Evolutionary conservation across 805 yeast species (phyloP).

Genomic region (Candida hungchunana): DNA sequence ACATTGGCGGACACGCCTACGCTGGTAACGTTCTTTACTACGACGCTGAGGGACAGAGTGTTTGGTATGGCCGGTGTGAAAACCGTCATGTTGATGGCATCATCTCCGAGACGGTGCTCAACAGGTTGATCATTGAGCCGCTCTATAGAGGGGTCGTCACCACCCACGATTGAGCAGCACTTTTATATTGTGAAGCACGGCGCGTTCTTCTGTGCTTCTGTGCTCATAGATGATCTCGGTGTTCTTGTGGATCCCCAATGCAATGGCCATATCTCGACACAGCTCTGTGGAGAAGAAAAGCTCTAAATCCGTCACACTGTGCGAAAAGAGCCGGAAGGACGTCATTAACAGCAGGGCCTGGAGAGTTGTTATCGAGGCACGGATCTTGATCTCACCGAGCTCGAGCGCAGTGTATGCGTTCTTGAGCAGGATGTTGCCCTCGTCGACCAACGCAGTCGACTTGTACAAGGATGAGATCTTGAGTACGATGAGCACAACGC

Average conservation of each 20-base stretch:
- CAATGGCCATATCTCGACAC: conserved; percentile 21
- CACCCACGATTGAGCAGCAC: conserved; percentile 15
- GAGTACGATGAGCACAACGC: conserved; percentile 13
- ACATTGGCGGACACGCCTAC: conserved; percentile 80
- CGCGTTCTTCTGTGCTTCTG: conserved; percentile 15
- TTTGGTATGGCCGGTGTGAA: conserved; percentile 77
- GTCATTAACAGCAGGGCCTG: conserved; percentile 18
- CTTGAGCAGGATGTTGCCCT: conserved; percentile 8
- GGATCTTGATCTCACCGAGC: conserved; percentile 18
- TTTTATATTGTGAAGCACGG: conserved; percentile 18
- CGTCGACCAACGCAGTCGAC: conserved; percentile 10
- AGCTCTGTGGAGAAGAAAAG: conserved; percentile 17
- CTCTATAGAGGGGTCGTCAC: conserved; percentile 47
- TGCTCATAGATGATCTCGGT: conserved; percentile 21
- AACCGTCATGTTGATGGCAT: conserved; percentile 67
- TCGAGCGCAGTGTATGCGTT: conserved; percentile 19
- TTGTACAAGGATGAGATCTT: conserved; percentile 19
- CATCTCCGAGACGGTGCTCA: conserved; percentile 47
- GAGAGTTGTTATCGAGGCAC: conserved; percentile 18
- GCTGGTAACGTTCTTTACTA: conserved; percentile 77
- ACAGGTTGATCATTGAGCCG: conserved; percentile 48
- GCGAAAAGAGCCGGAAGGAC: conserved; percentile 17
- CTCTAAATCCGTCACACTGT: conserved; percentile 17
- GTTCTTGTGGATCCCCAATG: conserved; percentile 21
- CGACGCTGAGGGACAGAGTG: conserved; percentile 32